These are phyloP conservation scores for Cercospora nicotianae DNA, from an alignment of 2,329 filamentous ascomycete species.

Conservation along the genomic window DNA sequence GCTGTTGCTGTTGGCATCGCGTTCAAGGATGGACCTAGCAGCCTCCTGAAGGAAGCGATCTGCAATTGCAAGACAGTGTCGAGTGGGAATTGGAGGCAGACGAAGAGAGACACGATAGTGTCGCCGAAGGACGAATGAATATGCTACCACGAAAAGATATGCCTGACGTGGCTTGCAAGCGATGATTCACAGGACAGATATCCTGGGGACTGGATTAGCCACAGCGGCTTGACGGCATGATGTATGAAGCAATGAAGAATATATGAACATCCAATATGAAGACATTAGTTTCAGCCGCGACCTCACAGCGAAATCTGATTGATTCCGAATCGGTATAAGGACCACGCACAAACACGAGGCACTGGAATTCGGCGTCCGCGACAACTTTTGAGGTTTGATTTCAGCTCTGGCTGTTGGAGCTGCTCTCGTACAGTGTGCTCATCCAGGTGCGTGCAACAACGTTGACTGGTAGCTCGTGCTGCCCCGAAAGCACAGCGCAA, in stretches of 20 bases:
- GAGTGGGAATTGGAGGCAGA: conserved; percentile 17
- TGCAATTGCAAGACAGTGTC: conserved; percentile 18
- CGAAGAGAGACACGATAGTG: conserved; percentile 14
- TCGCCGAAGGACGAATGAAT: conserved; percentile 12
- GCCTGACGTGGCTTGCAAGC: neutral
- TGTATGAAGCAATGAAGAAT: conserved; percentile 6
- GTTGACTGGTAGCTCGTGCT: neutral
- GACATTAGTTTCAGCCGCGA: neutral
- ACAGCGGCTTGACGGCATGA: neutral
- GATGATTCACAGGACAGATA: neutral
- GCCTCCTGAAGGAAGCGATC: conserved; percentile 36
- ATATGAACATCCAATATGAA: neutral
- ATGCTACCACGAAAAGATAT: neutral
- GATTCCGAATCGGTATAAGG: too few relatives aligned
- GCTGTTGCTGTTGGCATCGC: conserved; percentile 52
- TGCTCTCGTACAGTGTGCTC: too few relatives aligned
- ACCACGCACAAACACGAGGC: too few relatives aligned
- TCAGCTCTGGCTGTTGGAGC: too few relatives aligned
- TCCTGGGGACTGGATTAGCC: neutral
- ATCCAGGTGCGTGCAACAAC: neutral
- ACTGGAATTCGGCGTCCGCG: too few relatives aligned
- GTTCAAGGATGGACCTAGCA: conserved; percentile 48
- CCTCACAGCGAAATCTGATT: neutral
- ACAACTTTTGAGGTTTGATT: too few relatives aligned
- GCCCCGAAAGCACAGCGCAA: too few relatives aligned